A percentile compares a stretch with the other conserved stretches of the same genome.
These are phyloP conservation scores for Chytriomyces sp. DNA, from an alignment of 192 early-diverging fungal species.

Conservation along the genomic window DNA sequence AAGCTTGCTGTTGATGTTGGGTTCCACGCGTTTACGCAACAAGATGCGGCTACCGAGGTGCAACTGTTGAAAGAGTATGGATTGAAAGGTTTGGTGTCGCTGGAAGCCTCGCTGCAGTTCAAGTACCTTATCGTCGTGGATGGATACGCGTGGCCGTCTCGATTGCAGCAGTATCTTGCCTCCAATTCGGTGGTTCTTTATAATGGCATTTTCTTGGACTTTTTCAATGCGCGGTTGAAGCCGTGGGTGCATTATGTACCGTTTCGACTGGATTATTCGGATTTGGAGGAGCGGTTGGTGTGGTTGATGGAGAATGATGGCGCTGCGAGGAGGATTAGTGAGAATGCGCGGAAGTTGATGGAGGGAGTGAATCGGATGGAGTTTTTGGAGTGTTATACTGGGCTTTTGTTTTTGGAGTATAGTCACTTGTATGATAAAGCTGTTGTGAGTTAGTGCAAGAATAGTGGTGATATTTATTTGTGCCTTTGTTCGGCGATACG, in stretches of 20 bases:
- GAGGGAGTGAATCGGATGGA: neutral
- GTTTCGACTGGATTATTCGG: slow-evolving; percentile 14
- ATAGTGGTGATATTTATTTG: too few species aligned
- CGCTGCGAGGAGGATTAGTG: slow-evolving; percentile 2
- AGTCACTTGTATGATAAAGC: neutral
- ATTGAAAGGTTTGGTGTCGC: neutral
- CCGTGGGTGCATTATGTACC: slow-evolving; percentile 38
- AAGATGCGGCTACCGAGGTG: neutral
- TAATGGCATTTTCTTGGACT: slow-evolving; percentile 23
- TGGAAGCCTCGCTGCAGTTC: neutral
- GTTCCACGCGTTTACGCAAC: neutral
- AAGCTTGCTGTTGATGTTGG: neutral
- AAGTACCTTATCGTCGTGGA: slow-evolving; percentile 3
- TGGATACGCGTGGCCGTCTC: slow-evolving; percentile 10
- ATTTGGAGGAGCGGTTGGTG: slow-evolving; percentile 11
- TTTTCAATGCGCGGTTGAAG: neutral
- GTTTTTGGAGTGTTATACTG: slow-evolving; percentile 13
- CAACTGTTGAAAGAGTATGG: neutral
- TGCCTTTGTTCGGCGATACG: too few species aligned
- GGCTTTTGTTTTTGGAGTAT: slow-evolving; percentile 10
- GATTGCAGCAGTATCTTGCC: neutral
- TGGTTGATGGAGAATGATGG: slow-evolving; percentile 18
- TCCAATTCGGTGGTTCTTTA: slow-evolving; percentile 9
- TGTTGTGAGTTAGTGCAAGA: neutral
- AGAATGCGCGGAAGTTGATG: neutral